Evolutionary conservation across 441 rosid species (phyloP).

Genomic region (Mallotus japonicus): DNA sequence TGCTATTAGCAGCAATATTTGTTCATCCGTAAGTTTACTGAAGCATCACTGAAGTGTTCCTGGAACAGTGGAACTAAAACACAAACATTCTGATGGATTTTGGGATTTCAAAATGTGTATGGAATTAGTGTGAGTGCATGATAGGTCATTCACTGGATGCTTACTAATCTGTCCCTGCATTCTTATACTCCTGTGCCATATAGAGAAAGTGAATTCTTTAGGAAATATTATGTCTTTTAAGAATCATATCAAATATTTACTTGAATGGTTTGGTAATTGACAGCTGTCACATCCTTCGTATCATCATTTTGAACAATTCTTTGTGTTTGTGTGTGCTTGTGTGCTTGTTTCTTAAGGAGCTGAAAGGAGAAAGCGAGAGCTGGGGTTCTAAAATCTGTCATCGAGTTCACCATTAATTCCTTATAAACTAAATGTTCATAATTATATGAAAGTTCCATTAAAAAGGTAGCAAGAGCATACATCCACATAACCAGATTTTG

Average conservation of each 20-base stretch:
- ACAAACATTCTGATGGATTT: neutral
- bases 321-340: neutral
- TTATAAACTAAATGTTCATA: neutral
- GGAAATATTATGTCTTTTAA: neutral
- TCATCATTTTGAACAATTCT: neutral
- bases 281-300: neutral
- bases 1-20: too few relatives aligned
- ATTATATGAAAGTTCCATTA: neutral
- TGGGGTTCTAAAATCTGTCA: neutral
- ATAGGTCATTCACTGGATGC: neutral
- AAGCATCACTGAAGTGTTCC: neutral
- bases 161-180: neutral
- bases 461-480: neutral
- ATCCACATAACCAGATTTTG: neutral
- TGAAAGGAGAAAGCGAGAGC: neutral
- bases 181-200: neutral
- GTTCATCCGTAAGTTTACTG: neutral
- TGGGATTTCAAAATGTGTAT: neutral
- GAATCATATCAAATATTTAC: neutral
- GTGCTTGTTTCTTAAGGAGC: neutral
- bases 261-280: neutral
- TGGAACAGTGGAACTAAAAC: neutral
- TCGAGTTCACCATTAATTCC: neutral
- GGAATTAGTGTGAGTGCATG: neutral
- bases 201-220: neutral